Percentiles rank a stretch among this genome's conserved stretches.
phyloP scores from a whole-genome alignment of 805 yeast species.

The Kodamaea sagamina region DNA sequence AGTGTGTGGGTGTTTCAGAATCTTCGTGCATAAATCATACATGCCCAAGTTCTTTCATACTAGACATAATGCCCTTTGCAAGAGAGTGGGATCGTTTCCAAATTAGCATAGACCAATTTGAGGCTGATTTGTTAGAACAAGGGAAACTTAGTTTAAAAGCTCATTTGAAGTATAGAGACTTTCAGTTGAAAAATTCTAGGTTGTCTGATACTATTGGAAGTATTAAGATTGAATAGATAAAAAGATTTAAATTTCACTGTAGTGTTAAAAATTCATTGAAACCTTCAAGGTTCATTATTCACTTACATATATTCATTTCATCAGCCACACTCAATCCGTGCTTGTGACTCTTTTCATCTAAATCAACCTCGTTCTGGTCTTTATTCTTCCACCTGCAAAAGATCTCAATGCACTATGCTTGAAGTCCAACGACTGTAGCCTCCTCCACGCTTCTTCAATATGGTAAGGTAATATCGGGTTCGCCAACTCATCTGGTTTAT shows the following conservation, averaged over 20 bases:
- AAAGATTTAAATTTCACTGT: too few relatives aligned
- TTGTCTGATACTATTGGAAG: background rate
- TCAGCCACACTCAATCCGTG: too few relatives aligned
- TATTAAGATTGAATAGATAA: background rate
- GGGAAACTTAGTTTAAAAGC: conserved; percentile 26
- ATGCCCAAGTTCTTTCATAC: conserved; percentile 25
- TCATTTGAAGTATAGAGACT: conserved; percentile 38
- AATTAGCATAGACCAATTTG: conserved; percentile 24
- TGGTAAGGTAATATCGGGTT: conserved; percentile 78
- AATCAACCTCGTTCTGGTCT: conserved; percentile 53
- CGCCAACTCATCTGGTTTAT: conserved; percentile 83
- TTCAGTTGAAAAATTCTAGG: conserved; percentile 17
- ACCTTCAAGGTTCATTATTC: too few relatives aligned
- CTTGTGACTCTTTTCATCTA: conserved; percentile 20
- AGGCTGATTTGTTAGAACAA: conserved; percentile 16
- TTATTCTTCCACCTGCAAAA: conserved; percentile 68
- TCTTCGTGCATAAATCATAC: conserved; percentile 31
- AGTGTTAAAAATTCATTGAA: too few relatives aligned
- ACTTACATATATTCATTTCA: too few relatives aligned
- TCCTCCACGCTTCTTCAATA: conserved; percentile 87
- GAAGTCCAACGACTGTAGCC: conserved; percentile 60
- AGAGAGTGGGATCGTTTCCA: conserved; percentile 40
- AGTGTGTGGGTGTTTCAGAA: conserved; percentile 35
- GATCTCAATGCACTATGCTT: conserved; percentile 66
- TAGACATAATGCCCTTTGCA: conserved; percentile 36